A percentile compares a stretch with the other conserved stretches of the same genome.
Conservation (phyloP, 2,329 filamentous ascomycete genomes). For the Curvularia sp. region DNA sequence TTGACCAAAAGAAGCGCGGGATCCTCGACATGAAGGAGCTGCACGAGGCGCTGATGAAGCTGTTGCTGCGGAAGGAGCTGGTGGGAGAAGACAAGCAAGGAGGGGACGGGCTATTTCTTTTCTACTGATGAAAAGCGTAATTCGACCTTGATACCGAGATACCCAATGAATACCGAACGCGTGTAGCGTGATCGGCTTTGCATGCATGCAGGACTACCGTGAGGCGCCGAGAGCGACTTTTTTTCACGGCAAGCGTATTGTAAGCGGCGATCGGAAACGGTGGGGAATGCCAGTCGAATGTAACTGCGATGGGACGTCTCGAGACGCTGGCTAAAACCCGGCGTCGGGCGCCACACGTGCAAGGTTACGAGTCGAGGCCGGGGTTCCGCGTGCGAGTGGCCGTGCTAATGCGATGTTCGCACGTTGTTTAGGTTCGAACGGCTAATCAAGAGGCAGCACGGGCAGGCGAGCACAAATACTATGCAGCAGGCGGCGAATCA, state of each 20-base stretch:
- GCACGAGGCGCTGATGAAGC: slow-evolving; percentile 77
- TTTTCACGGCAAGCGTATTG: neutral
- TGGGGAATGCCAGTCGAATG: neutral
- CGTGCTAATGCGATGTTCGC: slow-evolving; percentile 11
- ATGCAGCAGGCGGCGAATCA: slow-evolving; percentile 27
- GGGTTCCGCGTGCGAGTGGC: slow-evolving; percentile 8
- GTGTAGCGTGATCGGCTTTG: neutral
- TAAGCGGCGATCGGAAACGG: neutral
- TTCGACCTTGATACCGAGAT: slow-evolving; percentile 11
- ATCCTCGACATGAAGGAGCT: slow-evolving; percentile 96
- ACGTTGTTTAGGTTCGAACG: slow-evolving; percentile 14
- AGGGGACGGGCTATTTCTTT: slow-evolving; percentile 41
- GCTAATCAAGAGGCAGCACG: slow-evolving; percentile 23
- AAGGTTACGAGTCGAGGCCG: slow-evolving; percentile 7
- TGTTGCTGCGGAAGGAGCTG: slow-evolving; percentile 75
- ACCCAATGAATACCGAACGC: slow-evolving; percentile 12
- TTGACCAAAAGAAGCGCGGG: slow-evolving; percentile 92
- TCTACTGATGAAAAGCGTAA: slow-evolving; percentile 32
- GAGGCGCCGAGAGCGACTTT: neutral
- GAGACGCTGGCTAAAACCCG: slow-evolving; percentile 17
- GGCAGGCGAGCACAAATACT: slow-evolving; percentile 26
- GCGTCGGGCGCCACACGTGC: slow-evolving; percentile 13
- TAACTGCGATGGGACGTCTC: slow-evolving; percentile 1
- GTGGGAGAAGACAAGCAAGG: slow-evolving; percentile 49
- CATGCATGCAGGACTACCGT: neutral